Base-by-base conservation (phyloP, 257 asterid genomes). In the Penstemon davidsonii region DNA sequence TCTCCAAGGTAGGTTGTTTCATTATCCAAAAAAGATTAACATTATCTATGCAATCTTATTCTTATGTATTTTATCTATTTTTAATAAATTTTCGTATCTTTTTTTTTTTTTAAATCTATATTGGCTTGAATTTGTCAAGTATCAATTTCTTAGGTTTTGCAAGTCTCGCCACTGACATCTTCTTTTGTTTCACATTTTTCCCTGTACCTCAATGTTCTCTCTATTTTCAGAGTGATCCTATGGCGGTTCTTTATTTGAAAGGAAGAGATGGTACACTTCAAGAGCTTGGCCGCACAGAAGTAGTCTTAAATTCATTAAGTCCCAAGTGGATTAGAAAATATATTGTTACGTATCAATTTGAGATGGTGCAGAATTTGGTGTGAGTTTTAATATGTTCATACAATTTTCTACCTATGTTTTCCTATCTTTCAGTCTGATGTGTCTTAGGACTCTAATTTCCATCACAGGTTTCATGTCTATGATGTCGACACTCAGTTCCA, bases 281-380 rank as follows among this genome's bases (percentile, higher is more conserved):
- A 76, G 99, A 94, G 85, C 81, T 87, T 78, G 96, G 88, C 18
- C 98, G 99, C 49, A 91, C 95, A 8, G 99, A 94, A 94, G 98
- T 91, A 64, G 78, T 91, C 74, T 76, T 91, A 80, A 94, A 94
- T 83, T 87, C 99, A 58, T 78, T 91, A 78, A 86, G 77, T 81
- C 99, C 98, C 71, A 81, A 82, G 78, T 94, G 99, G 99, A 91
- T 94, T 70, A 80, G 61, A 79, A 91, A 91, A 78, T 81, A 79
- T 73, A 75, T 43, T 55, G 72, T 91, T 75, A 79, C 96, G 62
- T 94, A 91, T 77, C 96, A 91, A 60, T 94, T 94, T 66, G 99
- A 94, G 89, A 75, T 69, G 67, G 98, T 94, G 85, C 98, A 91
- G 87, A 74, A 76, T 78, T 86, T 94, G 88, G 87, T 94, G 99